phyloP scores from a whole-genome alignment of 148 eudicot species.

The Gaultheria prostrata region DNA sequence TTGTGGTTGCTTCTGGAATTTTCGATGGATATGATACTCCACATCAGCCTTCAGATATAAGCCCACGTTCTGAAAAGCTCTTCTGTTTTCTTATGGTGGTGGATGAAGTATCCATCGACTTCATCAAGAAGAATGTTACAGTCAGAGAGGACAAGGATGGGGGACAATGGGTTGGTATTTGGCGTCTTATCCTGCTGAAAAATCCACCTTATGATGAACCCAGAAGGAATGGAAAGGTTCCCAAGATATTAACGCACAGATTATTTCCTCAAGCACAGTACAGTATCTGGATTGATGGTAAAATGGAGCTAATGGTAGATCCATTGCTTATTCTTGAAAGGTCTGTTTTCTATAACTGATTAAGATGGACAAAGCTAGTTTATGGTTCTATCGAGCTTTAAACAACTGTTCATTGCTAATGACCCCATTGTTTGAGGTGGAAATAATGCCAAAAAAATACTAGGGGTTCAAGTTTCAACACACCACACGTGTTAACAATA shows the following conservation, averaged over 20 bases:
- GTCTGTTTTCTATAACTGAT: slow-evolving; percentile 29
- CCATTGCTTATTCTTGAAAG: slow-evolving; percentile 91
- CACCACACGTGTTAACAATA: not conserved
- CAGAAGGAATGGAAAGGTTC: slow-evolving; percentile 92
- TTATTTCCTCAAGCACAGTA: slow-evolving; percentile 85
- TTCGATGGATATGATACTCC: slow-evolving; percentile 96
- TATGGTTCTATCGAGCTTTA: not conserved
- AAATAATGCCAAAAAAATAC: not conserved
- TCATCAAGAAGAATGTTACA: slow-evolving; percentile 71
- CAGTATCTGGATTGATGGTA: slow-evolving; percentile 99
- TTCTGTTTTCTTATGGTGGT: slow-evolving; percentile 97
- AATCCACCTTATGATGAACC: slow-evolving; percentile 96
- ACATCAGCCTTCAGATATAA: slow-evolving; percentile 85
- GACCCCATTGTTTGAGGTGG: not conserved
- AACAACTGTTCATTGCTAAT: not conserved
- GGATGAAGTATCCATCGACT: slow-evolving; percentile 74
- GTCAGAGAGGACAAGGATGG: slow-evolving; percentile 68
- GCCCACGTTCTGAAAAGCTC: slow-evolving; percentile 66
- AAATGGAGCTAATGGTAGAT: slow-evolving; percentile 97
- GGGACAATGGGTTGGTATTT: slow-evolving; percentile 92
- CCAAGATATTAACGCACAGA: slow-evolving; percentile 86
- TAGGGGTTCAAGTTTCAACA: not conserved
- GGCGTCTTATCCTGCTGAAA: slow-evolving; percentile 85
- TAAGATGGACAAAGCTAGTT: not conserved
- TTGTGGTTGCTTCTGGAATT: slow-evolving; percentile 94